Conservation (phyloP, 2,329 filamentous ascomycete genomes). For the Venturia effusa region DNA sequence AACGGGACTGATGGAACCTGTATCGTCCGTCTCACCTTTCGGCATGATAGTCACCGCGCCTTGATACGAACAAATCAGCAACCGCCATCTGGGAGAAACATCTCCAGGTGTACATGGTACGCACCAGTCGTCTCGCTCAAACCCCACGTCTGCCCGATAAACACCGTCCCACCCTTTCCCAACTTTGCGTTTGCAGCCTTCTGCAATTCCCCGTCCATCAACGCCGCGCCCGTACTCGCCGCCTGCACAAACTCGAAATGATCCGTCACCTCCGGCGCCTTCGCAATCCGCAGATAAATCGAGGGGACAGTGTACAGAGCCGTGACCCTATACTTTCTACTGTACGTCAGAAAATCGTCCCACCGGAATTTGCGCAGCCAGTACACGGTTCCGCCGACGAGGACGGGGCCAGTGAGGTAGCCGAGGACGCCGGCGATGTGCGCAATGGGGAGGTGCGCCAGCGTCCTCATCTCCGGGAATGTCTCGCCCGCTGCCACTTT, state of each 20-base stretch:
- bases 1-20: conserved; percentile 36
- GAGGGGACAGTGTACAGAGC: conserved; percentile 50
- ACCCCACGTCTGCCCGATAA: conserved; percentile 12
- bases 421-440: conserved; percentile 39
- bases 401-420: conserved; percentile 34
- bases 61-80: neutral
- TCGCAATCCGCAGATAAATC: conserved; percentile 49
- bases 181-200: conserved; percentile 39
- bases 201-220: conserved; percentile 45
- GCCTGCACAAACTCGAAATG: conserved; percentile 42
- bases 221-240: conserved; percentile 45
- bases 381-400: conserved; percentile 33
- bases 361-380: conserved; percentile 55
- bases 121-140: conserved; percentile 12
- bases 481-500: conserved; percentile 11
- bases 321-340: conserved; percentile 39
- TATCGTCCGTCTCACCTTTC: conserved; percentile 31
- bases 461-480: conserved; percentile 16
- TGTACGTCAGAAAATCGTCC: conserved; percentile 42
- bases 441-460: conserved; percentile 36
- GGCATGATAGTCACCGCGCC: conserved; percentile 48
- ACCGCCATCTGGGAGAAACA: neutral
- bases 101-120: no score
- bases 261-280: conserved; percentile 42
- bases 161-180: conserved; percentile 20